Percentiles rank a stretch among this genome's conserved stretches.
phyloP scores from a whole-genome alignment of 768 basidiomycete species.

The Sistotremastrum niveocremeum region DNA sequence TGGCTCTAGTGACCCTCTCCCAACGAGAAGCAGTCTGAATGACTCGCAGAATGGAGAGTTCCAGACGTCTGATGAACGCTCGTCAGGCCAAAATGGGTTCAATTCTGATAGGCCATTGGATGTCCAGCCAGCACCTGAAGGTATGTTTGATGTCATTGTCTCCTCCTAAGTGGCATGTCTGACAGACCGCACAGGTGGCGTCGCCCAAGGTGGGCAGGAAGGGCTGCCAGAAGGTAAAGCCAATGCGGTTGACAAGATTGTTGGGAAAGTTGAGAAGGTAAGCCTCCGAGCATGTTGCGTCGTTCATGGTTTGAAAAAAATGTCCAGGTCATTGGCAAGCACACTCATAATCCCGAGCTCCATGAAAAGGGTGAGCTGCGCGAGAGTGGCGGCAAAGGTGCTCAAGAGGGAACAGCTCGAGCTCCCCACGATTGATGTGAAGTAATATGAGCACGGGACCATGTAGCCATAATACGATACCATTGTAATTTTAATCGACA shows the following conservation, averaged over 20 bases:
- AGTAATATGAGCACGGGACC: too few species aligned
- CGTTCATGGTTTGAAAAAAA: not conserved
- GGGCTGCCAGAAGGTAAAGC: slow-evolving; percentile 27
- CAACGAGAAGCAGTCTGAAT: slow-evolving; percentile 21
- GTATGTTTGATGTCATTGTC: slow-evolving; percentile 6
- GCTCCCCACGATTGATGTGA: slow-evolving; percentile 26
- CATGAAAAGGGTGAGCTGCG: slow-evolving; percentile 46
- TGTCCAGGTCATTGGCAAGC: slow-evolving; percentile 35
- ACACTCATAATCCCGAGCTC: slow-evolving; percentile 30
- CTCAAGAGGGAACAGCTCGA: slow-evolving; percentile 25
- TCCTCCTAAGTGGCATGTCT: slow-evolving; percentile 1
- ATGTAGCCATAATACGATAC: too few species aligned
- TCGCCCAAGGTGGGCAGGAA: slow-evolving; percentile 20
- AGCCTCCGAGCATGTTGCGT: not conserved
- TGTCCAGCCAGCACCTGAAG: slow-evolving; percentile 23
- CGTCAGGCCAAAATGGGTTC: slow-evolving; percentile 13
- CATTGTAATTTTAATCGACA: too few species aligned
- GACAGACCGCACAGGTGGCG: slow-evolving; percentile 16
- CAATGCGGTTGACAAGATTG: slow-evolving; percentile 34
- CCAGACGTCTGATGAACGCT: not conserved
- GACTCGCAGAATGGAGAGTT: slow-evolving; percentile 8
- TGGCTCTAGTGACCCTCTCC: slow-evolving; percentile 33
- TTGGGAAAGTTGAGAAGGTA: slow-evolving; percentile 49
- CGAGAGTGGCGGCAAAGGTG: slow-evolving; percentile 37
- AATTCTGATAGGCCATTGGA: slow-evolving; percentile 22